Conservation (phyloP, 2,329 filamentous ascomycete species). For the Colletotrichum endophyticum region DNA sequence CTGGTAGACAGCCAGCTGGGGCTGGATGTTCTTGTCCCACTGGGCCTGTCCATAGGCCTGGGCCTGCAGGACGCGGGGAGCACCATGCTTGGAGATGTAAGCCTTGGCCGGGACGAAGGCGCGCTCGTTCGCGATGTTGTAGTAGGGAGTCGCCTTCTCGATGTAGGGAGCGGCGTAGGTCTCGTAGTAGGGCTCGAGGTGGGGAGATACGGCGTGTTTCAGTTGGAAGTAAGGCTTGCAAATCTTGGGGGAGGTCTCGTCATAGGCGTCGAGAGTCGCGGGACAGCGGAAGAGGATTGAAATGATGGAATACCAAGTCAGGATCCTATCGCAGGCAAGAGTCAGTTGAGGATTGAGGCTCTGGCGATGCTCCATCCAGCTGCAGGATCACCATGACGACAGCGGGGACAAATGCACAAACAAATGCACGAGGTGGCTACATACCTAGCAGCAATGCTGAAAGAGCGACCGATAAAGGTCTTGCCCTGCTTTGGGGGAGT, state of each 20-base stretch:
- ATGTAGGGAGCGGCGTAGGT: constrained; percentile 85
- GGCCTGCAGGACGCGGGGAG: constrained; percentile 72
- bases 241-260: constrained; percentile 73
- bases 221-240: constrained; percentile 83
- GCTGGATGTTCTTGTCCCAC: constrained; percentile 81
- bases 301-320: constrained; percentile 85
- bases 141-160: constrained; percentile 78
- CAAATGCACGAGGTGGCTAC: constrained; percentile 16
- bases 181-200: constrained; percentile 85
- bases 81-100: constrained; percentile 75
- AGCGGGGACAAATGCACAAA: not conserved
- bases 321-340: constrained; percentile 57
- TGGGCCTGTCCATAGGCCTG: constrained; percentile 70
- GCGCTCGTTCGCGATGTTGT: constrained; percentile 62
- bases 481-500: constrained; percentile 25
- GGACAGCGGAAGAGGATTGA: constrained; percentile 87
- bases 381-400: not conserved
- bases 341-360: not conserved
- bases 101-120: constrained; percentile 72
- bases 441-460: constrained; percentile 62
- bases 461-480: constrained; percentile 41
- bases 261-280: constrained; percentile 68
- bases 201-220: constrained; percentile 69
- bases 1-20: constrained; percentile 73
- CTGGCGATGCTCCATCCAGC: not conserved